Percentiles rank a stretch among this genome's conserved stretches.
Evolutionary conservation across 108 stramenopile species (phyloP).

Genomic region (Cyclotella kingstonii): DNA sequence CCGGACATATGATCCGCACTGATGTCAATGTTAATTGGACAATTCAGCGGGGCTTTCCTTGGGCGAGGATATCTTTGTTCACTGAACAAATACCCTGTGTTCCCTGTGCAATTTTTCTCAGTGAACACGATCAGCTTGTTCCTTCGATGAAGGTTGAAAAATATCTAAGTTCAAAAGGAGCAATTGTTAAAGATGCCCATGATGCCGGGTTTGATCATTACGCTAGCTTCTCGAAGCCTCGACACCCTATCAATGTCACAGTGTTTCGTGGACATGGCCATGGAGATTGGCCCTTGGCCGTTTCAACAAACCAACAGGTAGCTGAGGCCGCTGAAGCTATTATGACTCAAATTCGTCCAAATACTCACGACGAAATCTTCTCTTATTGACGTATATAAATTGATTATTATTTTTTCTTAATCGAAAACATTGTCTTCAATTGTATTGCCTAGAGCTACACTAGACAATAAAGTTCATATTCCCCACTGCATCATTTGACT

Average conservation of each 20-base stretch:
- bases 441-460: background rate
- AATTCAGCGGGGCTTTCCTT: slow-evolving; percentile 82
- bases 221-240: slow-evolving; percentile 31
- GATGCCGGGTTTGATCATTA: slow-evolving; percentile 41
- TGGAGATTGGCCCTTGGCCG: slow-evolving; percentile 50
- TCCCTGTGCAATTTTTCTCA: slow-evolving; percentile 71
- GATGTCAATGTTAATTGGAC: slow-evolving; percentile 84
- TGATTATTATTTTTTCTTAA: background rate
- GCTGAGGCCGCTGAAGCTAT: slow-evolving; percentile 37
- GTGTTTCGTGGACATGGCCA: slow-evolving; percentile 67
- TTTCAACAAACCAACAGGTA: slow-evolving; percentile 18
- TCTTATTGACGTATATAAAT: too few relatives aligned
- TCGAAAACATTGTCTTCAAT: background rate
- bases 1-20: slow-evolving; percentile 73
- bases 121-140: slow-evolving; percentile 76
- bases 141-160: slow-evolving; percentile 63
- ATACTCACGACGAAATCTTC: too few relatives aligned
- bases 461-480: too few relatives aligned
- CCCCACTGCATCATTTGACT: too few relatives aligned
- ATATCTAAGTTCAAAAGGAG: slow-evolving; percentile 63
- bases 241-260: slow-evolving; percentile 51
- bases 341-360: slow-evolving; percentile 22
- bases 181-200: slow-evolving; percentile 50
- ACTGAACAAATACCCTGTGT: slow-evolving; percentile 68
- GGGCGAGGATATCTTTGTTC: slow-evolving; percentile 80